A percentile compares a stretch with the other conserved stretches of the same genome.
Evolutionary conservation across 768 basidiomycete genomes (phyloP).

Genomic region (Trametes villosa): DNA sequence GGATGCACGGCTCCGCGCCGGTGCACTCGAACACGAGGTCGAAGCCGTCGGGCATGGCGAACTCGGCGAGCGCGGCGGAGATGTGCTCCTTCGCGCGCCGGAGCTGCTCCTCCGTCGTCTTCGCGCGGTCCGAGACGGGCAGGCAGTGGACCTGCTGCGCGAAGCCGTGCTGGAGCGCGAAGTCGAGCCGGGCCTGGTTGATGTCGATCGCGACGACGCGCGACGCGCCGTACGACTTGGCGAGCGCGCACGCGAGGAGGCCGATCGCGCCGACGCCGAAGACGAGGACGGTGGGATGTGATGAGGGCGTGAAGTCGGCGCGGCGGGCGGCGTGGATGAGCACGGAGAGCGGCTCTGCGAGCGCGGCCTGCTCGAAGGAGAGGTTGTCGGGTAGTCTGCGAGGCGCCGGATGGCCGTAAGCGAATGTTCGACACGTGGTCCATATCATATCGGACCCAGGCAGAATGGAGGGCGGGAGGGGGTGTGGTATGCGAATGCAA

Average conservation of each 20-base stretch:
- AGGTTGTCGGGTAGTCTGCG: constrained; percentile 73
- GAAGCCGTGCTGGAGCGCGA: constrained; percentile 77
- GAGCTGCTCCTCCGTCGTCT: constrained; percentile 60
- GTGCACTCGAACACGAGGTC: constrained; percentile 96
- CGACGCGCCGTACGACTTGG: constrained; percentile 70
- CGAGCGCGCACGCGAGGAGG: constrained; percentile 83
- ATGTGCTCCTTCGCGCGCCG: constrained; percentile 63
- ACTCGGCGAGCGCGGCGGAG: constrained; percentile 53
- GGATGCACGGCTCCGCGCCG: constrained; percentile 90
- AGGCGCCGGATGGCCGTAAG: constrained; percentile 13
- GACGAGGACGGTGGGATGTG: constrained; percentile 65
- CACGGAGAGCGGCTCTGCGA: constrained; percentile 95
- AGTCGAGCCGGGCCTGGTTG: constrained; percentile 78
- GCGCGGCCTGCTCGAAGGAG: constrained; percentile 79
- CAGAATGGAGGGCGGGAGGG: not conserved
- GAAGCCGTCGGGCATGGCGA: constrained; percentile 75
- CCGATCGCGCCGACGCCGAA: constrained; percentile 95
- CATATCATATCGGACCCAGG: constrained; percentile 5
- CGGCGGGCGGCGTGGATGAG: constrained; percentile 66
- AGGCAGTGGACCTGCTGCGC: constrained; percentile 74
- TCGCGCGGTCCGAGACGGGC: constrained; percentile 45
- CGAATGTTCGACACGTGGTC: constrained; percentile 16
- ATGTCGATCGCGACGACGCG: constrained; percentile 84
- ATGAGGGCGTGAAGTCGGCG: constrained; percentile 47
- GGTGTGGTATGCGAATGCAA: constrained; percentile 10